Conservation (phyloP, 805 yeast species). For the Ascoidea rubescens region DNA sequence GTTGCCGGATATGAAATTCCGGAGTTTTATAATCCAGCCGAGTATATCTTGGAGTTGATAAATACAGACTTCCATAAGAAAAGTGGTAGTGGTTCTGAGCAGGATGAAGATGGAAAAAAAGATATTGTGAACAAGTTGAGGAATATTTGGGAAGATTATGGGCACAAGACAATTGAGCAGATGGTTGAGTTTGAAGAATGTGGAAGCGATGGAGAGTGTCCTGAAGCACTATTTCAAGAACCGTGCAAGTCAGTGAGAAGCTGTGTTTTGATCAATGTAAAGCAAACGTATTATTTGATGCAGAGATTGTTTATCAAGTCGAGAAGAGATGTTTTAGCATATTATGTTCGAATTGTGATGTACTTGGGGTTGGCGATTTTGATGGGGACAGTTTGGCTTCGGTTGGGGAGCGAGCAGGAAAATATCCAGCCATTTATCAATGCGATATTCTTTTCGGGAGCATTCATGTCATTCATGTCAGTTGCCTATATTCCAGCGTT, state of each 20-base stretch:
- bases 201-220: neutral
- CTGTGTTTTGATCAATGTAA: neutral
- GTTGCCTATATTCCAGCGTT: constrained; percentile 28
- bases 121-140: neutral
- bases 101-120: neutral
- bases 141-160: neutral
- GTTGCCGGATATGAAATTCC: constrained; percentile 13
- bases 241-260: neutral
- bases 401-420: constrained; percentile 15
- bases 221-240: neutral
- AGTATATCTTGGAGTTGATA: constrained; percentile 16
- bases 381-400: constrained; percentile 27
- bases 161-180: neutral
- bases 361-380: constrained; percentile 25
- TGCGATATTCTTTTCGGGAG: constrained; percentile 27
- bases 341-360: constrained; percentile 24
- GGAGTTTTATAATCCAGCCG: constrained; percentile 16
- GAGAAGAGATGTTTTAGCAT: constrained; percentile 22
- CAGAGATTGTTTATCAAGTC: constrained; percentile 20
- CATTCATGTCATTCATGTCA: constrained; percentile 30
- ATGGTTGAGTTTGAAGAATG: neutral
- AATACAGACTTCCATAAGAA: neutral
- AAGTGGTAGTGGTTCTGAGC: neutral
- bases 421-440: constrained; percentile 19
- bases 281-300: constrained; percentile 13